Percentiles rank a stretch among this genome's conserved stretches.
These are phyloP conservation scores for Pseudonectria foliicola DNA, from an alignment of 2,329 filamentous ascomycete species.

Conservation along the genomic window DNA sequence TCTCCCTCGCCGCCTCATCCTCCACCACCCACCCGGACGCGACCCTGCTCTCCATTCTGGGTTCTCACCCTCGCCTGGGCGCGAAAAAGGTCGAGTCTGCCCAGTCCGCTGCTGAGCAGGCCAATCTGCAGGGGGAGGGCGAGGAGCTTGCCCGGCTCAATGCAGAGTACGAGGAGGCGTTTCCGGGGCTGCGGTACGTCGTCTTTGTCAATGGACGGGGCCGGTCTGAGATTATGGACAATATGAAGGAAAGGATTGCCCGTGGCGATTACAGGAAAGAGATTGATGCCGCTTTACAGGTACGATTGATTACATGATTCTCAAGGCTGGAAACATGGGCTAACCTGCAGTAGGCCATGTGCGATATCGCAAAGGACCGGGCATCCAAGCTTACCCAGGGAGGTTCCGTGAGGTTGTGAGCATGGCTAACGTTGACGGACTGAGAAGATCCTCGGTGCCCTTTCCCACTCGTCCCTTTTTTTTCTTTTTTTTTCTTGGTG, in stretches of 20 bases:
- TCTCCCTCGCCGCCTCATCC: conserved; percentile 47
- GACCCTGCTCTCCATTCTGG: conserved; percentile 65
- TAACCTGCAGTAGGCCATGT: conserved; percentile 64
- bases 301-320: conserved; percentile 30
- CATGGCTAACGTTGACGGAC: no score
- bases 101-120: conserved; percentile 76
- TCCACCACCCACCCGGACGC: conserved; percentile 35
- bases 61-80: conserved; percentile 76
- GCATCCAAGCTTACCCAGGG: conserved; percentile 50
- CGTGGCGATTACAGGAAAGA: conserved; percentile 60
- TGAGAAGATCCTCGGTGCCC: no score
- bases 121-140: conserved; percentile 56
- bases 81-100: conserved; percentile 75
- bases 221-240: conserved; percentile 66
- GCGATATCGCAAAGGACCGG: conserved; percentile 78
- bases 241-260: conserved; percentile 71
- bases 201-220: conserved; percentile 84
- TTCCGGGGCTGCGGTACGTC: conserved; percentile 80
- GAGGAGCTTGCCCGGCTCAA: conserved; percentile 64
- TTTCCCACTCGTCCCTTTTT: no score
- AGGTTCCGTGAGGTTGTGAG: no score
- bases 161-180: conserved; percentile 67
- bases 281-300: conserved; percentile 66
- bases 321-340: neutral
- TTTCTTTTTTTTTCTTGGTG: no score